Conservation (phyloP, 2,329 filamentous ascomycete species). For the Ophidiomyces ophidiicola region DNA sequence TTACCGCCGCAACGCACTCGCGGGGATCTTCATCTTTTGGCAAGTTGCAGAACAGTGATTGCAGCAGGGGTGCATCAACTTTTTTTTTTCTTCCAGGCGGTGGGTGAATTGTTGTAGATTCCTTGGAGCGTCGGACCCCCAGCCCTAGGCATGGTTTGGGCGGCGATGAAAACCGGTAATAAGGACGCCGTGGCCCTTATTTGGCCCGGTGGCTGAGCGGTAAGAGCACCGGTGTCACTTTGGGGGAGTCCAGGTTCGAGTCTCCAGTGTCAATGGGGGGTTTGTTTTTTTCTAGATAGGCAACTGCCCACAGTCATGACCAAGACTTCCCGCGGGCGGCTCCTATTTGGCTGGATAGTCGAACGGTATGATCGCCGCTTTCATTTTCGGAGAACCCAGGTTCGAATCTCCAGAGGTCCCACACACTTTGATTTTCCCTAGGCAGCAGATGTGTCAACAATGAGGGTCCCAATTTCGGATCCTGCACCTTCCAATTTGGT, state of each 20-base stretch:
- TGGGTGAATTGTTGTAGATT: not conserved
- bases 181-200: constrained; percentile 1
- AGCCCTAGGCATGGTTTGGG: not conserved
- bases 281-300: no score
- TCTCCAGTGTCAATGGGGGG: no score
- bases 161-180: not conserved
- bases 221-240: not conserved
- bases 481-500: not conserved
- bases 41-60: not conserved
- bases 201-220: constrained; percentile 1
- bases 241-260: no score
- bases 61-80: not conserved
- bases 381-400: no score
- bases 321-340: no score
- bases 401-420: no score
- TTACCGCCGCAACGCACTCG: constrained; percentile 2
- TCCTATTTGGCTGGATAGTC: no score
- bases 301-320: no score
- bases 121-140: not conserved
- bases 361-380: no score
- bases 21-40: not conserved
- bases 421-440: no score
- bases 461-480: no score
- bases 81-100: not conserved
- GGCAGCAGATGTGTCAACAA: no score